Evolutionary conservation across 768 basidiomycete genomes (phyloP), one percentile per base, ranked within the genome.

Genomic region (Dacryopinax spathularia): DNA sequence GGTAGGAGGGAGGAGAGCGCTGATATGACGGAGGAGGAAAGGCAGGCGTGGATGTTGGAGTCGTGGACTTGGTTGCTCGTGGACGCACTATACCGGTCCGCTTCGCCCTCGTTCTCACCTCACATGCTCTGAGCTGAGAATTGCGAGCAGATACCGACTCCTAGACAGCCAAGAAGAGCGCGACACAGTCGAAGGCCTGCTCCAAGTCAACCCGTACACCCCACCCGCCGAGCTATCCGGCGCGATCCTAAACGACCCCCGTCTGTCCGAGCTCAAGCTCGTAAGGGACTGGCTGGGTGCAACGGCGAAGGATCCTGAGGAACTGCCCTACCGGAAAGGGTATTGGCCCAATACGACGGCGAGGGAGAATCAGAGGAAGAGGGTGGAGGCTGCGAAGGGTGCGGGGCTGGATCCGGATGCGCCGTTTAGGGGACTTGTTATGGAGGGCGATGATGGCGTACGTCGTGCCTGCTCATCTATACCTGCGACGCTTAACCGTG

Each of bases 231-330:
- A 84, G 0, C 80, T 93, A 29, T 87, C 87, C 0, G 85, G 84
- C 1, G 82, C 89, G 60, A 80, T 93, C 78, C 74, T 81, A 59
- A 74, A 82, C 2, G 88, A 85, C 0, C 83, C 82, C 0, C 77
- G 86, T 1, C 82, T 91, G 34, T 74, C 81, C 0, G 90, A 91
- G 65, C 87, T 91, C 62, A 78, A 89, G 48, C 84, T 88, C 43
- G 84, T 91, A 7, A 83, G 88, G n/a, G 89, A 91, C 72, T 93
- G 91, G 91, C 78, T 91, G 1, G 88, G 91, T 66, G 87, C 89
- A 39, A 86, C 82, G 0, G 87, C 88, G 0, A 81, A 84, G 0
- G 64, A 77, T n/a, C 81, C 82, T 0, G 73, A 77, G 33, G 77
- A 80, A 41, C 85, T 86, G 0, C 90, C 88, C 69, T 85, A 86